A percentile compares a stretch with the other conserved stretches of the same genome.
These are phyloP conservation scores for Colletotrichum sp. DNA, from an alignment of 2,329 filamentous ascomycete species.

Conservation along the genomic window DNA sequence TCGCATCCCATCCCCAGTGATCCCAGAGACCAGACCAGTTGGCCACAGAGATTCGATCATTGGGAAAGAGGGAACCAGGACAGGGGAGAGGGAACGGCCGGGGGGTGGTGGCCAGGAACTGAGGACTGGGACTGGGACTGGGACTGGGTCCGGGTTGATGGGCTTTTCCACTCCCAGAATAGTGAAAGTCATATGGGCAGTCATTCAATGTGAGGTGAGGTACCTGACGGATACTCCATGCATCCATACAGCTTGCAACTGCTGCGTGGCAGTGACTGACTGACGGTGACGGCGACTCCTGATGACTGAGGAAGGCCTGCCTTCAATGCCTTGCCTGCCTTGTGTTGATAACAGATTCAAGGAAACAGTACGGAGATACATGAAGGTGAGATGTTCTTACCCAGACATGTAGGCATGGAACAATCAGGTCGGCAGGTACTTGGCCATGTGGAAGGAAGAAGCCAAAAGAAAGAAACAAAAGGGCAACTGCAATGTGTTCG, in stretches of 20 bases:
- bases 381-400: not conserved
- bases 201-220: not conserved
- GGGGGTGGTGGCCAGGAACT: not conserved
- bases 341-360: not conserved
- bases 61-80: not conserved
- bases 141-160: not conserved
- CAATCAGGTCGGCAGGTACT: not conserved
- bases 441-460: not conserved
- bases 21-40: not conserved
- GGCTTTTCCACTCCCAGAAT: not conserved
- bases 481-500: not conserved
- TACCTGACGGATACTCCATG: not conserved
- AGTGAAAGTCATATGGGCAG: not conserved
- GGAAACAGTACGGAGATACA: not conserved
- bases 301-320: not conserved
- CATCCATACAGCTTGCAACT: not conserved
- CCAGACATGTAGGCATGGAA: no score
- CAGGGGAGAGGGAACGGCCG: not conserved
- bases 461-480: not conserved
- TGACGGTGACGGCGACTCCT: not conserved
- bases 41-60: not conserved
- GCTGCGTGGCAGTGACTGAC: not conserved
- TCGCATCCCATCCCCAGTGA: conserved; percentile 1
- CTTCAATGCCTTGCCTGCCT: not conserved
- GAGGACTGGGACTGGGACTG: not conserved